phyloP scores from a whole-genome alignment of 768 basidiomycete species.

The Phaffia australis region DNA sequence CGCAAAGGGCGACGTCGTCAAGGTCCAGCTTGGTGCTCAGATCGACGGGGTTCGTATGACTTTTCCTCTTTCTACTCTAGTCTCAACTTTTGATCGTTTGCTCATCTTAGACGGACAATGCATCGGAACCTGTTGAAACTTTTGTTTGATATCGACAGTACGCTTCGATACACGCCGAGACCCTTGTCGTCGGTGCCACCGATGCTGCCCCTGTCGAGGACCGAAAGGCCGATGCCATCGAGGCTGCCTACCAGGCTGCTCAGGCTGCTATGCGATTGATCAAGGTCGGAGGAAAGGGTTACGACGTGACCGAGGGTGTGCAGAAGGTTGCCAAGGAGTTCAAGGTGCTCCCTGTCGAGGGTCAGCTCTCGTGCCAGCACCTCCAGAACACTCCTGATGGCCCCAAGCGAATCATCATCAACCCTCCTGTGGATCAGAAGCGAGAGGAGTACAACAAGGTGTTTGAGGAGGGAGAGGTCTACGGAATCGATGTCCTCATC shows the following conservation, averaged over 20 bases:
- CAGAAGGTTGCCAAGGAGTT: constrained; percentile 52
- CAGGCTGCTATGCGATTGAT: constrained; percentile 83
- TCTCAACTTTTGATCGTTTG: neutral
- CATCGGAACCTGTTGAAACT: neutral
- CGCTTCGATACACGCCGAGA: constrained; percentile 86
- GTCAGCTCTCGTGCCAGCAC: constrained; percentile 54
- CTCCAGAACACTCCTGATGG: constrained; percentile 90
- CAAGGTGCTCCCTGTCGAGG: constrained; percentile 87
- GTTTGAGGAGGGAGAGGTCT: constrained; percentile 26
- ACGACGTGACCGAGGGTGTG: constrained; percentile 81
- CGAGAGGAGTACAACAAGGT: constrained; percentile 61
- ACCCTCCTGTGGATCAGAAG: constrained; percentile 73
- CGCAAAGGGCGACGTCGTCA: constrained; percentile 76
- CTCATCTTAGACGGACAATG: neutral
- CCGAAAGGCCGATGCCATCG: constrained; percentile 76
- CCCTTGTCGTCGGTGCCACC: constrained; percentile 74
- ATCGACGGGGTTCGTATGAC: constrained; percentile 58
- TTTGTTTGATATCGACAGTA: constrained; percentile 40
- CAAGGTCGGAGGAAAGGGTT: constrained; percentile 90
- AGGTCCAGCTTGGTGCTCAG: constrained; percentile 90
- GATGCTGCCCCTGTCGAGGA: constrained; percentile 66
- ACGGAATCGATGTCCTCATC: constrained; percentile 25
- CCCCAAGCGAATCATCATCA: constrained; percentile 87
- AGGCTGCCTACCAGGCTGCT: constrained; percentile 85
- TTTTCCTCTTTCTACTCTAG: neutral